A percentile compares a stretch with the other conserved stretches of the same genome.
These are phyloP conservation scores for Posidonia oceanica DNA, from an alignment of 116 monocot genomes.

Conservation along the genomic window DNA sequence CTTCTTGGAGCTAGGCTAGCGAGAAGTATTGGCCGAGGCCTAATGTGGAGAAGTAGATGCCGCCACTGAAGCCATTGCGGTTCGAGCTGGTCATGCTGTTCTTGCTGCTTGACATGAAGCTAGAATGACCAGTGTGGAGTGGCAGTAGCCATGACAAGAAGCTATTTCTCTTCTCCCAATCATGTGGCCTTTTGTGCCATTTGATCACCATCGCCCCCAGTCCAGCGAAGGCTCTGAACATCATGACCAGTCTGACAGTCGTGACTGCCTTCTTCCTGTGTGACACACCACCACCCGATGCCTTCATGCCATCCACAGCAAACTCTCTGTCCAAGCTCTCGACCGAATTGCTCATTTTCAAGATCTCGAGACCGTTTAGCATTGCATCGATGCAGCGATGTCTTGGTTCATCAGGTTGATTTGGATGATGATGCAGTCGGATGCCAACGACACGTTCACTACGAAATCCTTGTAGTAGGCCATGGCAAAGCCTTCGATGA, in stretches of 20 bases:
- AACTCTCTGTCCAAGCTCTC: conserved; percentile 65
- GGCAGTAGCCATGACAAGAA: too few relatives aligned
- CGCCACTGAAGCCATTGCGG: conserved; percentile 41
- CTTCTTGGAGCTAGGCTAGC: conserved; percentile 42
- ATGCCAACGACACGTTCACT: background rate
- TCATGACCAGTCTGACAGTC: conserved; percentile 45
- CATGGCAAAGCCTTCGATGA: background rate
- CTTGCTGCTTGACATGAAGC: conserved; percentile 33
- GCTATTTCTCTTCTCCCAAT: too few relatives aligned
- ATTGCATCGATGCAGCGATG: conserved; percentile 10
- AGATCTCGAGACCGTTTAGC: conserved; percentile 57
- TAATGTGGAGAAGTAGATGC: conserved; percentile 26
- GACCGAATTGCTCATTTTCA: conserved; percentile 75
- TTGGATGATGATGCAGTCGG: background rate
- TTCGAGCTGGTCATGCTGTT: conserved; percentile 23
- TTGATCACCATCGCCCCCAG: conserved; percentile 51
- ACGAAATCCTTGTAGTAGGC: background rate
- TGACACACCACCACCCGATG: background rate
- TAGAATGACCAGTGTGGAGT: too few relatives aligned
- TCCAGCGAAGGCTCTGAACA: conserved; percentile 60
- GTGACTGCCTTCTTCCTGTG: conserved; percentile 16
- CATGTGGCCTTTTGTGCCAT: conserved; percentile 19
- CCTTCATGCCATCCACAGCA: conserved; percentile 38
- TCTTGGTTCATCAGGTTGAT: background rate
- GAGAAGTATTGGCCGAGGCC: conserved; percentile 56